These are phyloP conservation scores for Aureobasidium sp. DNA, from an alignment of 2,329 filamentous ascomycete genomes.

Conservation along the genomic window DNA sequence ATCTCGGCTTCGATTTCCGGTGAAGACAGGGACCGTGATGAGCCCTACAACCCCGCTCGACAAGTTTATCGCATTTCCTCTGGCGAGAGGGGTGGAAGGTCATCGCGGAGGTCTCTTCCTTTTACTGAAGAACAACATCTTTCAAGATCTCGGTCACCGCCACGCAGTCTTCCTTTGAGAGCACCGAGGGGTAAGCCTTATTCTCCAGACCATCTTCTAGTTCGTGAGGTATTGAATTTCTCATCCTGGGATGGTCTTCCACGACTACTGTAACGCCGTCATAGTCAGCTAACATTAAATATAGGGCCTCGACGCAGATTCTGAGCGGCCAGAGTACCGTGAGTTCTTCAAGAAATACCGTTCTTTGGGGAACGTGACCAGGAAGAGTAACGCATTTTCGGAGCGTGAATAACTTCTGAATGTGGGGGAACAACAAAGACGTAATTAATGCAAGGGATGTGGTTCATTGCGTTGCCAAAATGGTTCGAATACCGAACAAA, in stretches of 20 bases:
- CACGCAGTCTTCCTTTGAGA: not conserved
- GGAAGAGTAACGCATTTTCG: not conserved
- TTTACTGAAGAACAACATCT: not conserved
- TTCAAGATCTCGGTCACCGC: not conserved
- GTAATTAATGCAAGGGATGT: not conserved
- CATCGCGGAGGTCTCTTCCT: not conserved
- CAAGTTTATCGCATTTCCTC: not conserved
- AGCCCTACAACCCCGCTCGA: not conserved
- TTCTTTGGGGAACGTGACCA: not conserved
- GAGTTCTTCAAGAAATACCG: not conserved
- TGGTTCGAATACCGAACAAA: not conserved
- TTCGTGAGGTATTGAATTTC: not conserved
- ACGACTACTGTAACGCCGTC: not conserved
- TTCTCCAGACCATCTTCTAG: not conserved
- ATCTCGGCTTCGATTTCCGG: not conserved
- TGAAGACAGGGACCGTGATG: not conserved
- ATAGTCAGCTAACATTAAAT: not conserved
- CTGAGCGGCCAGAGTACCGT: not conserved
- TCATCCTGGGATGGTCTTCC: not conserved
- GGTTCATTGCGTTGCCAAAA: not conserved
- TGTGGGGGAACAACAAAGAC: not conserved
- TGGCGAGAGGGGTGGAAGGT: not conserved
- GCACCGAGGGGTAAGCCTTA: conserved; percentile 1
- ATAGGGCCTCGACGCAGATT: not conserved
- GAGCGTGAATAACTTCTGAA: not conserved